Conservation (phyloP, 495 filamentous ascomycete genomes). For the Penicillium crystallinum region DNA sequence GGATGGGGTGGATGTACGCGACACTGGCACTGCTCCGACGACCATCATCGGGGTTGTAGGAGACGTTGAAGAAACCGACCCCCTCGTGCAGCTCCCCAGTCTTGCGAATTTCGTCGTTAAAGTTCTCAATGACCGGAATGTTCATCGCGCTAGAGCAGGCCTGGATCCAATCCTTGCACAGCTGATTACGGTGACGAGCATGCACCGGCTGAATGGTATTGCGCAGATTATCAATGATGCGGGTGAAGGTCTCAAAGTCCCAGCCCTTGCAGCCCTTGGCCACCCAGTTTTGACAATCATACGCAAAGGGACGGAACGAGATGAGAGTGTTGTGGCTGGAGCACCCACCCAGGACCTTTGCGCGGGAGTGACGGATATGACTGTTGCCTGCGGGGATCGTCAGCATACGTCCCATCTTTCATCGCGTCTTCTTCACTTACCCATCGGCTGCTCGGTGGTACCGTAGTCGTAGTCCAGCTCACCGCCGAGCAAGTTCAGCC, state of each 20-base stretch:
- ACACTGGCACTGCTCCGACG: conserved; percentile 74
- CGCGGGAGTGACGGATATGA: conserved; percentile 75
- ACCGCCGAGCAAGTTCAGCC: conserved; percentile 71
- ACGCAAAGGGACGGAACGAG: conserved; percentile 76
- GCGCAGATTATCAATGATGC: conserved; percentile 66
- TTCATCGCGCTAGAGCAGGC: conserved; percentile 66
- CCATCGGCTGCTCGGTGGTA: conserved; percentile 78
- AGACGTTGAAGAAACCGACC: conserved; percentile 79
- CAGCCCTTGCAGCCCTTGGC: conserved; percentile 68
- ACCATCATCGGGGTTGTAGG: conserved; percentile 78
- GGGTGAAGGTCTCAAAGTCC: conserved; percentile 72
- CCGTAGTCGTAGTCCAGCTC: conserved; percentile 83
- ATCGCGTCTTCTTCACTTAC: conserved; percentile 32
- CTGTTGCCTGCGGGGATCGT: conserved; percentile 57
- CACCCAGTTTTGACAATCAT: conserved; percentile 71
- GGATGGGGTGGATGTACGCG: conserved; percentile 81
- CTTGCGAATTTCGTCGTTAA: conserved; percentile 69
- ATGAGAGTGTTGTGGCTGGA: conserved; percentile 85
- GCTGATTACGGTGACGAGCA: conserved; percentile 68
- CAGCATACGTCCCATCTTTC: background rate
- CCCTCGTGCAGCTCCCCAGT: conserved; percentile 64
- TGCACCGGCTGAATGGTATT: conserved; percentile 80
- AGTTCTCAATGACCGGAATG: conserved; percentile 72
- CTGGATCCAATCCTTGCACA: conserved; percentile 78
- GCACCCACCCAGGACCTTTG: conserved; percentile 81